Conservation (phyloP, 2,329 filamentous ascomycete genomes). For the Exophiala viscosa region DNA sequence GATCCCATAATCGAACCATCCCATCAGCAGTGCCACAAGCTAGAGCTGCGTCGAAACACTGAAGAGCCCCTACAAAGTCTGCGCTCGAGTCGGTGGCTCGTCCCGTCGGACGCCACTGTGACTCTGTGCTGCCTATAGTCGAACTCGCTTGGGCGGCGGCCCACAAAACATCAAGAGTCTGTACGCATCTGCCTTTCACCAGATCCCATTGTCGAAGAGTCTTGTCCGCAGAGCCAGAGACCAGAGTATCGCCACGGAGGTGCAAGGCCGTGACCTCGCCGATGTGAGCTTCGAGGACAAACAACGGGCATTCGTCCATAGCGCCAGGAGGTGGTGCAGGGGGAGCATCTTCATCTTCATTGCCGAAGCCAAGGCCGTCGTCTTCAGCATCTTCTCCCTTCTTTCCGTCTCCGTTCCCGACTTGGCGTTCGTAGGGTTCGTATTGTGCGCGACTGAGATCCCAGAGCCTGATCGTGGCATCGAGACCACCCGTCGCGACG, state of each 20-base stretch:
- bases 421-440: slow-evolving; percentile 61
- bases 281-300: slow-evolving; percentile 82
- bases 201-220: slow-evolving; percentile 97
- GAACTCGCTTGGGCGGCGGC: slow-evolving; percentile 85
- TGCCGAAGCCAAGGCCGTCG: slow-evolving; percentile 69
- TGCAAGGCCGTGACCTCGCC: slow-evolving; percentile 92
- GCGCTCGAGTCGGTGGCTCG: slow-evolving; percentile 65
- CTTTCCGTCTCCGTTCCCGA: slow-evolving; percentile 41
- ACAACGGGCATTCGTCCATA: slow-evolving; percentile 86
- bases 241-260: slow-evolving; percentile 81
- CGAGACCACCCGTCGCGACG: slow-evolving; percentile 88
- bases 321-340: slow-evolving; percentile 66
- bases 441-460: slow-evolving; percentile 87
- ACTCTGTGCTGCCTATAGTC: slow-evolving; percentile 50
- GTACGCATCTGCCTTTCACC: slow-evolving; percentile 92
- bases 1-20: slow-evolving; percentile 95
- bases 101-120: slow-evolving; percentile 66
- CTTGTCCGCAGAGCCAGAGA: slow-evolving; percentile 96
- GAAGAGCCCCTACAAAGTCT: slow-evolving; percentile 89
- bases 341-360: slow-evolving; percentile 65
- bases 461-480: slow-evolving; percentile 92
- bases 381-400: slow-evolving; percentile 50
- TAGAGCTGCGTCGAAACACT: slow-evolving; percentile 92
- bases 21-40: slow-evolving; percentile 96
- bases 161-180: slow-evolving; percentile 97